phyloP scores from a whole-genome alignment of 2,329 filamentous ascomycete genomes.

The Claviceps monticola region DNA sequence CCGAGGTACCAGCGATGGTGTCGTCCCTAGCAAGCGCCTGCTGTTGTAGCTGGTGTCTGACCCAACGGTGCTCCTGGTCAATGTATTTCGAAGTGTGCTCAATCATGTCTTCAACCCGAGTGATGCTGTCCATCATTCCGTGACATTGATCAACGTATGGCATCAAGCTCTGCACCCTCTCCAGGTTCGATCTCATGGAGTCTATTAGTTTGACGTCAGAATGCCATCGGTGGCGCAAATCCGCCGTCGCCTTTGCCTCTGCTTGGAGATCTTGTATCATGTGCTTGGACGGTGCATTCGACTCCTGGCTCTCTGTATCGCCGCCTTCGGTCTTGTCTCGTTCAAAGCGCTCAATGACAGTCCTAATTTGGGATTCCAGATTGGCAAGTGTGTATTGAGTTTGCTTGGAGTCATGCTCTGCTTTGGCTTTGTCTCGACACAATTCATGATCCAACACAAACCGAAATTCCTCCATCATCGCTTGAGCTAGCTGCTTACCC shows the following conservation, averaged over 20 bases:
- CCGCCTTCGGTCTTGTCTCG: background rate
- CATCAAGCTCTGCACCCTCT: constrained; percentile 11
- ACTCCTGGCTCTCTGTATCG: background rate
- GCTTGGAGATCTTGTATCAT: constrained; percentile 12
- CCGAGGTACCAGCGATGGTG: background rate
- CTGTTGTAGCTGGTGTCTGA: constrained; percentile 12
- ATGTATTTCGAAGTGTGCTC: constrained; percentile 17
- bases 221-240: constrained; percentile 14
- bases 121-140: constrained; percentile 13
- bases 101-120: constrained; percentile 15
- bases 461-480: constrained; percentile 10
- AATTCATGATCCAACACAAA: constrained; percentile 12
- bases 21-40: background rate
- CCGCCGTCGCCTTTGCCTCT: constrained; percentile 8
- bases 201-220: constrained; percentile 16
- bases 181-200: constrained; percentile 12
- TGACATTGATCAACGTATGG: constrained; percentile 14
- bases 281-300: constrained; percentile 6
- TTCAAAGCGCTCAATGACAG: constrained; percentile 10
- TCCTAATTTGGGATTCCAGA: constrained; percentile 11
- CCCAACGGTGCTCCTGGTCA: constrained; percentile 16
- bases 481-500: constrained; percentile 9
- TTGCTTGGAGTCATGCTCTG: constrained; percentile 8
- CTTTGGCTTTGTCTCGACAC: constrained; percentile 9
- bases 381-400: constrained; percentile 6